Conservation (phyloP, 768 basidiomycete species). For the Russula sp. region DNA sequence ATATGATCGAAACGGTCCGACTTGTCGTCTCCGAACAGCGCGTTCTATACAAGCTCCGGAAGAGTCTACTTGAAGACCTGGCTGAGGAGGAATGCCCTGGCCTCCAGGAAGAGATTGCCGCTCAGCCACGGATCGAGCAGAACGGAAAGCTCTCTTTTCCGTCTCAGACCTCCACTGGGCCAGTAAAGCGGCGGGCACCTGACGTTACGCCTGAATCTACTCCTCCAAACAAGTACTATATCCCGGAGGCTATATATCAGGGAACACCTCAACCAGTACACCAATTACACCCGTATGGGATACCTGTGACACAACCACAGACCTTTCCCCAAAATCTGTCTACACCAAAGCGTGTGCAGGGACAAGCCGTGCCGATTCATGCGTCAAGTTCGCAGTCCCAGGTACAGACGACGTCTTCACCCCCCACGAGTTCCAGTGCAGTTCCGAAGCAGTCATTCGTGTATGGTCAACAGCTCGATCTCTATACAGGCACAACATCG, state of each 20-base stretch:
- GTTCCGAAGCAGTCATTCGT: slow-evolving; percentile 8
- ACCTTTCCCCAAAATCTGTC: slow-evolving; percentile 20
- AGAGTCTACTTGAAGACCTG: slow-evolving; percentile 50
- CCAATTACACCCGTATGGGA: slow-evolving; percentile 12
- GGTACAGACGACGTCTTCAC: slow-evolving; percentile 5
- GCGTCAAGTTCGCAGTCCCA: slow-evolving; percentile 6
- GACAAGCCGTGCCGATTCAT: slow-evolving; percentile 13
- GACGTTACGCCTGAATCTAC: slow-evolving; percentile 17
- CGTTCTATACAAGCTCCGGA: slow-evolving; percentile 52
- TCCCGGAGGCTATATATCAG: slow-evolving; percentile 14
- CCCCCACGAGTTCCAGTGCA: background rate
- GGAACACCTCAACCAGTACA: slow-evolving; percentile 4
- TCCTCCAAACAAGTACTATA: slow-evolving; percentile 21
- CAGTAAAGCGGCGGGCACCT: slow-evolving; percentile 19
- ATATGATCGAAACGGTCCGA: slow-evolving; percentile 51
- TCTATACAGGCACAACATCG: slow-evolving; percentile 5
- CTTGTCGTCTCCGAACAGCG: slow-evolving; percentile 53
- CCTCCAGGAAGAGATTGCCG: slow-evolving; percentile 46
- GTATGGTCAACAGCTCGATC: slow-evolving; percentile 7
- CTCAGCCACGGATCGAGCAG: slow-evolving; percentile 33
- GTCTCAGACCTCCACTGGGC: slow-evolving; percentile 16
- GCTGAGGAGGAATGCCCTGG: slow-evolving; percentile 50
- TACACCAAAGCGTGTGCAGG: slow-evolving; percentile 17
- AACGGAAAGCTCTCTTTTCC: slow-evolving; percentile 1
- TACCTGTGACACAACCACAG: slow-evolving; percentile 16